phyloP scores from a whole-genome alignment of 2,329 filamentous ascomycete genomes.

The Monilinia fructicola region DNA sequence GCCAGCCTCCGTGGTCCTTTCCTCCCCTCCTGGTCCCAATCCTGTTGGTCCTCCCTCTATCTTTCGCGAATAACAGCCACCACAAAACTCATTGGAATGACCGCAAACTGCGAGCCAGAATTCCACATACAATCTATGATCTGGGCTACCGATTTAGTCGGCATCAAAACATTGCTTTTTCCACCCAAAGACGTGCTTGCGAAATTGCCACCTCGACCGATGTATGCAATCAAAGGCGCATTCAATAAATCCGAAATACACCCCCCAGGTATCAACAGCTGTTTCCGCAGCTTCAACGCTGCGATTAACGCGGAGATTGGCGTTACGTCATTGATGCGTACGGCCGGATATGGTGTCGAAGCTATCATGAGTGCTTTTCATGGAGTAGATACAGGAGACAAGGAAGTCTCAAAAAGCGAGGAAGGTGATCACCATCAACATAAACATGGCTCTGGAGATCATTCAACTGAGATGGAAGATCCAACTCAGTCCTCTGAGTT shows the following conservation, averaged over 20 bases:
- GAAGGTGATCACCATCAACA: neutral
- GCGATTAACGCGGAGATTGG: conserved; percentile 35
- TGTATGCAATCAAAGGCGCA: neutral
- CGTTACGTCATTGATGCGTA: conserved; percentile 30
- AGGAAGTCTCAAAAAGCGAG: neutral
- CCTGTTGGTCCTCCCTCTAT: conserved; percentile 38
- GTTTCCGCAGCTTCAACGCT: conserved; percentile 30
- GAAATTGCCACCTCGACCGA: conserved; percentile 17
- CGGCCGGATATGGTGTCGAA: conserved; percentile 35
- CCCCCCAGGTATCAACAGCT: conserved; percentile 34
- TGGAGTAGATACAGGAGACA: conserved; percentile 20
- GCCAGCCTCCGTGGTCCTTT: conserved; percentile 39
- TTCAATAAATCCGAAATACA: conserved; percentile 8
- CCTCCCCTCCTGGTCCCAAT: conserved; percentile 34
- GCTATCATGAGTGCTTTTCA: conserved; percentile 36
- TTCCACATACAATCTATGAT: conserved; percentile 40
- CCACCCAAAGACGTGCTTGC: conserved; percentile 26
- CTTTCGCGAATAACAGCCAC: conserved; percentile 29
- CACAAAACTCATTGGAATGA: conserved; percentile 39
- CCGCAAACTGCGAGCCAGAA: conserved; percentile 34
- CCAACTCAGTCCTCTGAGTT: neutral
- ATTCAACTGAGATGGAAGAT: neutral
- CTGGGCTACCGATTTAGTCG: conserved; percentile 36
- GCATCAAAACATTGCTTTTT: conserved; percentile 35
- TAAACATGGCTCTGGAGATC: no score